Evolutionary conservation across 2,329 filamentous ascomycete genomes (phyloP).

Genomic region (Lachnellula suecica): DNA sequence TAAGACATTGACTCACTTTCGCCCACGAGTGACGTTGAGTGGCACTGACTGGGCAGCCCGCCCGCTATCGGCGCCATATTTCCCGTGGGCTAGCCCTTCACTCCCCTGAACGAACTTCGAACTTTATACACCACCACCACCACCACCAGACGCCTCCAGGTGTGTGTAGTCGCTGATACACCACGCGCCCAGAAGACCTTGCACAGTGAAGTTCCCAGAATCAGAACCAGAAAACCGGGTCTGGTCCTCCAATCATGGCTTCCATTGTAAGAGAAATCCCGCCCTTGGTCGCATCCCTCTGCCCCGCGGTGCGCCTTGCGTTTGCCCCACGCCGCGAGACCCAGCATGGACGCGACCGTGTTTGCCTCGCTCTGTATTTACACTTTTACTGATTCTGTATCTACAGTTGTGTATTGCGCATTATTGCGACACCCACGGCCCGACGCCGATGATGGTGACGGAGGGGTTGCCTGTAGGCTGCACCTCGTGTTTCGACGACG

Average conservation of each 20-base stretch:
- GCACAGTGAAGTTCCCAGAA: neutral
- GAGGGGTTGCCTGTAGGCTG: conserved; percentile 64
- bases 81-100: neutral
- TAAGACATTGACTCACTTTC: neutral
- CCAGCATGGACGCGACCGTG: conserved; percentile 4
- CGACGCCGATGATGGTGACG: conserved; percentile 69
- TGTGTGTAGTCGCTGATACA: conserved; percentile 5
- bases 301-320: conserved; percentile 12
- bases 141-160: neutral
- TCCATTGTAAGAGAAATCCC: conserved; percentile 30
- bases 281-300: conserved; percentile 12
- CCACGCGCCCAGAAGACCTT: conserved; percentile 1
- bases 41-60: neutral
- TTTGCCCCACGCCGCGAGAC: conserved; percentile 17
- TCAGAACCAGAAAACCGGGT: conserved; percentile 11
- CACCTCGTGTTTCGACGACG: conserved; percentile 55
- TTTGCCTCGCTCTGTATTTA: too few relatives aligned
- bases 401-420: conserved; percentile 66
- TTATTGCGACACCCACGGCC: conserved; percentile 70
- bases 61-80: neutral
- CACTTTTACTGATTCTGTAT: conserved; percentile 20
- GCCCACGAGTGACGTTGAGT: neutral
- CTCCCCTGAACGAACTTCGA: neutral
- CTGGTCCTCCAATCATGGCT: conserved; percentile 27
- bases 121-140: neutral